phyloP scores from a whole-genome alignment of 2,329 filamentous ascomycete species.

The Fusarium haematococcum region DNA sequence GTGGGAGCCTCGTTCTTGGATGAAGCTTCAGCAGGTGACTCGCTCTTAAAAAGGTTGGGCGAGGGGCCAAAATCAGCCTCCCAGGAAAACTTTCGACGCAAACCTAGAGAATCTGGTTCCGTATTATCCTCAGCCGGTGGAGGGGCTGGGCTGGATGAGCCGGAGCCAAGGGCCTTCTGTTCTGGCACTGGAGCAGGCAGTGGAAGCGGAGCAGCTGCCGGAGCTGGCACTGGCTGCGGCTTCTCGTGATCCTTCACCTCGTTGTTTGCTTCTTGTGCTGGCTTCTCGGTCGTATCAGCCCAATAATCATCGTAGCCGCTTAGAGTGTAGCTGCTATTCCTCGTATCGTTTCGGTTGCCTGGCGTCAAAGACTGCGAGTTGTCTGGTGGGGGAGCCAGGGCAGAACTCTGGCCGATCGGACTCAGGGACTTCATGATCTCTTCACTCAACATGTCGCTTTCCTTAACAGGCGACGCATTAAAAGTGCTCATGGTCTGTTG shows the following conservation, averaged over 20 bases:
- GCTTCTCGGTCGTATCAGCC: conserved; percentile 53
- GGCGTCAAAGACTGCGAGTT: conserved; percentile 33
- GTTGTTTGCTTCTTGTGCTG: conserved; percentile 3
- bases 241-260: conserved; percentile 14
- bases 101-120: conserved; percentile 9
- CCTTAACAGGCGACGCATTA: conserved; percentile 68
- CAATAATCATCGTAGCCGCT: conserved; percentile 78
- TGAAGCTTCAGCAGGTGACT: conserved; percentile 11
- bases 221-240: not conserved
- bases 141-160: conserved; percentile 9
- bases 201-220: not conserved
- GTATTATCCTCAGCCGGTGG: conserved; percentile 10
- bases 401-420: conserved; percentile 52
- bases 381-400: conserved; percentile 25
- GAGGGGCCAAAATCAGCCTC: conserved; percentile 46
- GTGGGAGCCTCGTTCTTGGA: conserved; percentile 13
- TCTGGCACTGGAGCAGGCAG: conserved; percentile 3
- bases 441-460: conserved; percentile 77
- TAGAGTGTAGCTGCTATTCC: conserved; percentile 73
- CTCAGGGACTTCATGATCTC: conserved; percentile 80
- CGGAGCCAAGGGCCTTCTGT: not conserved
- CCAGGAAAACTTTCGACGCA: conserved; percentile 54
- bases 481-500: conserved; percentile 61
- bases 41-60: conserved; percentile 23
- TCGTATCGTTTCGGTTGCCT: conserved; percentile 26